Base-by-base conservation (phyloP, 2,329 filamentous ascomycete genomes). In the Westerdykella sp. region DNA sequence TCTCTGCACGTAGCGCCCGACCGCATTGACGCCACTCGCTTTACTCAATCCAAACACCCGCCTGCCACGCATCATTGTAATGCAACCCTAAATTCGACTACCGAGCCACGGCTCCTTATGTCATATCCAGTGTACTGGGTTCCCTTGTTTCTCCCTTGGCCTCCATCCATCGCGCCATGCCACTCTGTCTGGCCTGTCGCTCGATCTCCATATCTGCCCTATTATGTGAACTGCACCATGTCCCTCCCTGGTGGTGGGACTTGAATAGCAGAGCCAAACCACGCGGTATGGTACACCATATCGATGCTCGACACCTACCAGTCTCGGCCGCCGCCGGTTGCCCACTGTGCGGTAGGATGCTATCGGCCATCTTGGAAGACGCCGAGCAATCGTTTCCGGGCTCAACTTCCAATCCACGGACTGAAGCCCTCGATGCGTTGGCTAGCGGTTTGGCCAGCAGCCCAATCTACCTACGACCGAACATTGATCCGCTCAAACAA, bases 401-500 rank as follows among this genome's bases (percentile, higher is more conserved):
- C 25, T 23, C 15, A 31, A 22, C 37, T 35, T 21, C 34, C 14
- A 28, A 25, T 21, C 25, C 31, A n/a, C 34, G 18, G 6, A 11
- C 16, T 13, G 37, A 28, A 37, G 25, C 42, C 22, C 25, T 23
- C 22, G 10, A 18, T 28, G 18, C 37, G 37, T 43, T 48, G 46
- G 46, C 42, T 46, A 34, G 40, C 43, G 15, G 44, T 44, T 49
- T 46, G 38, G 30, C 28, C 30, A 46, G 42, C 34, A 40, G 42
- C 43, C 52, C 52, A 34, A 50, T 54, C 40, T 54, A 50, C 39
- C 42, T 55, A 10, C 46, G 49, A 43, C 46, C 52, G 40, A 55
- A 54, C 43, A 45, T 47, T 14, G 43, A 47, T 16, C 47, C 42
- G 35, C 25, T 46, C 36, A 47, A 49, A 42, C 39, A 23, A 31